Base-by-base conservation (phyloP, 106 monocot genomes). In the Dioscorea zingiberensis region DNA sequence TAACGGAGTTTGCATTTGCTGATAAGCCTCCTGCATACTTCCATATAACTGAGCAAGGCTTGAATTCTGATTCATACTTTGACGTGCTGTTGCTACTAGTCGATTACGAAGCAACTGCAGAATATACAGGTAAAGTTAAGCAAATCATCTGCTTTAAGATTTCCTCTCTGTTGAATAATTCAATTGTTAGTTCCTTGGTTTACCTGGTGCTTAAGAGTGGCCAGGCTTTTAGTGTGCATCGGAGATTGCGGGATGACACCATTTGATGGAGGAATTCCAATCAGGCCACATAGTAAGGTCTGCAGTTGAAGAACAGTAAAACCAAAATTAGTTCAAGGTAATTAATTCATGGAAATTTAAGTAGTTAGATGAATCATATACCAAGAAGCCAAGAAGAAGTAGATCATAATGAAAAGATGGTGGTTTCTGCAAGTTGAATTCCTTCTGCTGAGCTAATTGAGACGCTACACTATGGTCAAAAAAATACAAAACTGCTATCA, bases 391-490 rank as follows among this genome's bases (percentile, higher is more conserved):
- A 27, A 84, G 44, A 28, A 84, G 84, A 64, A 84, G 91, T 62
- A 91, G 58, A 79, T 91, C 91, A 76, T 91, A 91, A 64, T 91
- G 91, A 67, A 91, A 91, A 9, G 91, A 91, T 14, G 86, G 65
- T 2, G 91, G 91, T 51, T 91, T 91, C 59, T 87, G 74, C 67
- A 91, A 71, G 76, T 91, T 91, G 65, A 91, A 91, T 60, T 91
- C 91, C 65, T 84, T 79, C 54, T 91, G 91, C 68, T 91, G 91
- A 70, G 91, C 78, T 46, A 91, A 73, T 57, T 91, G 91, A 67
- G 91, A 86, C 47, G 91, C 91, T 46, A 91, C 91, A 59, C 91
- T 91, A 53, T 91, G 91, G 72, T 91, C 91, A 55, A 91, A 91
- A 46, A 84, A 86, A 55, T 91, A 91, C 2, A 91, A 78, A 23